Percentiles rank a stretch among this genome's conserved stretches.
Conservation (phyloP, 768 basidiomycete genomes). For the Candolleomyces efflorescens region DNA sequence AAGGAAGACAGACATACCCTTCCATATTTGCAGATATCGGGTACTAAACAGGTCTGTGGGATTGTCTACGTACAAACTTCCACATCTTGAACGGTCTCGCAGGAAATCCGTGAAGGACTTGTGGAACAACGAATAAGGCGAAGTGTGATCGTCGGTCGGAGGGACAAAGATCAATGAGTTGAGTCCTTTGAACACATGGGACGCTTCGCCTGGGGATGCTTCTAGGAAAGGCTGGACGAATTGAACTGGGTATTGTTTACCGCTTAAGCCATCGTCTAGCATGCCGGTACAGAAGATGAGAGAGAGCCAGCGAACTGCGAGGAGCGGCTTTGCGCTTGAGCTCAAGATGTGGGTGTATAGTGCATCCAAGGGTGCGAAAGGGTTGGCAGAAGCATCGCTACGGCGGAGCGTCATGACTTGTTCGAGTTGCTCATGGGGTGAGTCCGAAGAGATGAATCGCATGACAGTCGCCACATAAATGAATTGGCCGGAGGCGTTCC, state of each 20-base stretch:
- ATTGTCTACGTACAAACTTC: background rate
- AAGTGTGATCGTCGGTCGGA: background rate
- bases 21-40: too few relatives aligned
- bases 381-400: too few relatives aligned
- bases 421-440: too few relatives aligned
- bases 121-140: background rate
- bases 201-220: background rate
- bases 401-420: too few relatives aligned
- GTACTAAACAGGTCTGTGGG: too few relatives aligned
- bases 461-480: constrained; percentile 14
- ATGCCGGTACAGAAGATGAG: too few relatives aligned
- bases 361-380: background rate
- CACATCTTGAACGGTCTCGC: background rate
- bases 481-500: constrained; percentile 14
- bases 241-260: too few relatives aligned
- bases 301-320: background rate
- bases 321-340: background rate
- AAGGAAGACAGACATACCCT: too few relatives aligned
- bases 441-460: too few relatives aligned
- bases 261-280: too few relatives aligned
- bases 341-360: constrained; percentile 3
- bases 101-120: background rate
- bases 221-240: too few relatives aligned
- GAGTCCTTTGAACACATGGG: background rate
- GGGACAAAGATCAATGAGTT: background rate